These are phyloP conservation scores for Trebouxia sp. DNA, from an alignment of 139 green algal genomes.

Conservation along the genomic window DNA sequence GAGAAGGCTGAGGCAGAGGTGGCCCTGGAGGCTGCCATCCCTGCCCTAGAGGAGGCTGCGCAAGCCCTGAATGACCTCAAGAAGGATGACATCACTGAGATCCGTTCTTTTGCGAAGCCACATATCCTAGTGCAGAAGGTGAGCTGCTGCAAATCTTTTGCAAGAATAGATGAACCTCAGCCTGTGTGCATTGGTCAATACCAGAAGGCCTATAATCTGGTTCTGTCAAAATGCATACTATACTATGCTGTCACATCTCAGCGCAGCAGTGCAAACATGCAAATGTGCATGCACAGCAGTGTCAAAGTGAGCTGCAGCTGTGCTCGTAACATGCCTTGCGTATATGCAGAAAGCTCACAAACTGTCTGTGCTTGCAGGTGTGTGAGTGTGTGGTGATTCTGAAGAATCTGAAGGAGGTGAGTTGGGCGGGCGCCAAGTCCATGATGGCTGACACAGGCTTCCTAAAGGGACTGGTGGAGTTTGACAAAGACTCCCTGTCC, in stretches of 20 bases:
- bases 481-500: conserved; percentile 83
- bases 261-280: too few relatives aligned
- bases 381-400: conserved; percentile 90
- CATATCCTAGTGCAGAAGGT: conserved; percentile 83
- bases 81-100: conserved; percentile 91
- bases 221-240: too few relatives aligned
- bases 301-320: too few relatives aligned
- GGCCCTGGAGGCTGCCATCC: conserved; percentile 83
- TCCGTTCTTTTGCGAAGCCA: conserved; percentile 88
- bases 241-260: too few relatives aligned
- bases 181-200: too few relatives aligned
- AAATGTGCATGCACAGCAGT: too few relatives aligned
- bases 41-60: conserved; percentile 83
- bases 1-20: conserved; percentile 88
- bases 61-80: conserved; percentile 81
- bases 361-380: conserved; percentile 69
- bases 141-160: too few relatives aligned
- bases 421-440: conserved; percentile 81
- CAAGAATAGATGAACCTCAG: too few relatives aligned
- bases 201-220: too few relatives aligned
- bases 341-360: too few relatives aligned
- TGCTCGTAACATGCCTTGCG: too few relatives aligned
- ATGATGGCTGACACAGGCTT: conserved; percentile 90
- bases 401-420: conserved; percentile 81
- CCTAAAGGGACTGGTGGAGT: conserved; percentile 77